These are phyloP conservation scores for Amanita rubescens DNA, from an alignment of 768 basidiomycete genomes.

Conservation along the genomic window DNA sequence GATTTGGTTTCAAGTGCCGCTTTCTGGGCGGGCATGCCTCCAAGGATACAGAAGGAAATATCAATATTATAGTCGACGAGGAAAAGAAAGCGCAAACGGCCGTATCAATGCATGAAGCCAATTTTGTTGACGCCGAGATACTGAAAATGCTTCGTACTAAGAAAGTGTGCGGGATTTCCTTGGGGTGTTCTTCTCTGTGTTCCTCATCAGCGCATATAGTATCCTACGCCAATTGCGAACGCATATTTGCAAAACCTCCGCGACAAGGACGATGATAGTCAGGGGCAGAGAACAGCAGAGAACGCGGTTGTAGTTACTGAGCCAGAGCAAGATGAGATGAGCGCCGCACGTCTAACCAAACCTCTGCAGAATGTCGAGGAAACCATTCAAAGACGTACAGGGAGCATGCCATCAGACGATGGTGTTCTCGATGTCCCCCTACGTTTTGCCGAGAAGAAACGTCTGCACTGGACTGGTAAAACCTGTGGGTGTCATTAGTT, in stretches of 20 bases:
- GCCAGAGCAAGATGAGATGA: conserved; percentile 31
- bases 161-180: conserved; percentile 30
- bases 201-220: conserved; percentile 31
- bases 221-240: conserved; percentile 54
- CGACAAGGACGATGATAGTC: conserved; percentile 21
- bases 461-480: conserved; percentile 80
- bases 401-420: conserved; percentile 19
- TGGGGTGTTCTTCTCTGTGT: neutral
- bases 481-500: conserved; percentile 49
- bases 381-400: conserved; percentile 27
- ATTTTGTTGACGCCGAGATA: conserved; percentile 52
- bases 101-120: conserved; percentile 52
- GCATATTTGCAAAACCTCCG: conserved; percentile 52
- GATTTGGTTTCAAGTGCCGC: conserved; percentile 84
- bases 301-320: conserved; percentile 27
- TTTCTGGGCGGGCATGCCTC: conserved; percentile 75
- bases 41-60: conserved; percentile 35
- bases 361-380: conserved; percentile 14
- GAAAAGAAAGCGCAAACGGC: conserved; percentile 47
- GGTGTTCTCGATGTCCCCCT: conserved; percentile 66
- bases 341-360: conserved; percentile 9
- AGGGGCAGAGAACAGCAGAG: conserved; percentile 17
- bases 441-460: conserved; percentile 77
- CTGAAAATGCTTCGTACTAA: conserved; percentile 58
- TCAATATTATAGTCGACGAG: conserved; percentile 44